These are phyloP conservation scores for Trichoderma afroharzianum DNA, from an alignment of 2,329 filamentous ascomycete genomes.

Conservation along the genomic window DNA sequence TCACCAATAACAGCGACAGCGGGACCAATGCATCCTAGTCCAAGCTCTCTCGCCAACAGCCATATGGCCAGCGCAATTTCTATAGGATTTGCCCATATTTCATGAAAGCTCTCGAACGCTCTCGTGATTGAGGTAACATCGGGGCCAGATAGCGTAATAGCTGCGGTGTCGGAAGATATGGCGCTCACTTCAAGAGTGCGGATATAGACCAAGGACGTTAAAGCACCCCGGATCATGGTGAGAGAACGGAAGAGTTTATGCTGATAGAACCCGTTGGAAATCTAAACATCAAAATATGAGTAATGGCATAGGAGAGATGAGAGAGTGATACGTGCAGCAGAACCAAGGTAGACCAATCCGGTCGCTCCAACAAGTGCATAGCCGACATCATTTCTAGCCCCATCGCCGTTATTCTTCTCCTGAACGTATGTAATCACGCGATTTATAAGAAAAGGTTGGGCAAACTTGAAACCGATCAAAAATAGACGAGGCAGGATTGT, in stretches of 20 bases:
- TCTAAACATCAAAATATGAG: background rate
- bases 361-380: slow-evolving; percentile 21
- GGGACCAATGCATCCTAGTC: slow-evolving; percentile 43
- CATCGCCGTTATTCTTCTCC: background rate
- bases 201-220: slow-evolving; percentile 21
- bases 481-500: slow-evolving; percentile 26
- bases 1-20: slow-evolving; percentile 32
- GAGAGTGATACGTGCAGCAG: slow-evolving; percentile 2
- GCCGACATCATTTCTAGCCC: background rate
- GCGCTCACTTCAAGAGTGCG: slow-evolving; percentile 22
- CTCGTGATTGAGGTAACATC: slow-evolving; percentile 41
- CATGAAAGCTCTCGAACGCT: slow-evolving; percentile 30
- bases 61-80: slow-evolving; percentile 44
- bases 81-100: slow-evolving; percentile 39
- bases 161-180: background rate
- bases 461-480: slow-evolving; percentile 28
- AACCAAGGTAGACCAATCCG: slow-evolving; percentile 22
- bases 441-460: slow-evolving; percentile 30
- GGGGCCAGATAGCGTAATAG: slow-evolving; percentile 32
- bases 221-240: slow-evolving; percentile 24
- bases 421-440: background rate
- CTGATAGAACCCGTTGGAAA: slow-evolving; percentile 19
- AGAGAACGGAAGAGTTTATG: slow-evolving; percentile 23
- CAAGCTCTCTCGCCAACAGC: slow-evolving; percentile 43
- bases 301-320: background rate